Percentiles rank a stretch among this genome's conserved stretches.
phyloP scores from a whole-genome alignment of 306 rosid genomes.

The Vigna mungo region DNA sequence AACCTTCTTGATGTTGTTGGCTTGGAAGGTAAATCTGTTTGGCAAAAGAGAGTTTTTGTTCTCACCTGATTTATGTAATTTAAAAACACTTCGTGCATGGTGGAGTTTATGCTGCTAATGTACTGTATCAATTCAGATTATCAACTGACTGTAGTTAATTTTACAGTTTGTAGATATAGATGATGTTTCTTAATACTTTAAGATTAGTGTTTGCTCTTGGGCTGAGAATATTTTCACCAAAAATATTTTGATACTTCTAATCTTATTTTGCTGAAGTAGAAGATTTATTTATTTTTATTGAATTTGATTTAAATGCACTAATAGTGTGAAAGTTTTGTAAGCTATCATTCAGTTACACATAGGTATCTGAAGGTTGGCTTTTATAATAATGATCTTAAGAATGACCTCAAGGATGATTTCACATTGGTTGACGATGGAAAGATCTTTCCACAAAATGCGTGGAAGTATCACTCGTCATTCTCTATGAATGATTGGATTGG shows the following conservation, averaged over 20 bases:
- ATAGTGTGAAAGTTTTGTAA: neutral
- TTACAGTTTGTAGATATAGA: neutral
- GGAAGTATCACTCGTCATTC: neutral
- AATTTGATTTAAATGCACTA: neutral
- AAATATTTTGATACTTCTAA: neutral
- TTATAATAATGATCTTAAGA: neutral
- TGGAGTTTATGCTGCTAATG: neutral
- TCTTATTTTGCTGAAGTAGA: neutral
- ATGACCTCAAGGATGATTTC: neutral
- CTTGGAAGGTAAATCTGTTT: slow-evolving; percentile 66
- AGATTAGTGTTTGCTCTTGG: neutral
- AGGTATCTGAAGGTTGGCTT: neutral
- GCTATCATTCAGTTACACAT: neutral
- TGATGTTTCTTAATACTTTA: neutral
- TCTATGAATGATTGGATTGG: neutral
- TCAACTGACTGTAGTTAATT: neutral
- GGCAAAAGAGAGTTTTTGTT: neutral
- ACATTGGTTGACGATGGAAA: neutral
- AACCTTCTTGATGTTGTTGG: slow-evolving; percentile 71
- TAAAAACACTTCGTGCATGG: neutral
- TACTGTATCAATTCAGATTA: neutral
- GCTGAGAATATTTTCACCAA: neutral
- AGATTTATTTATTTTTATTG: neutral
- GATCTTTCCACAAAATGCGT: neutral
- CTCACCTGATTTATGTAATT: neutral